Evolutionary conservation across 805 yeast genomes (phyloP).

Genomic region (Kurtzmaniella fragi): DNA sequence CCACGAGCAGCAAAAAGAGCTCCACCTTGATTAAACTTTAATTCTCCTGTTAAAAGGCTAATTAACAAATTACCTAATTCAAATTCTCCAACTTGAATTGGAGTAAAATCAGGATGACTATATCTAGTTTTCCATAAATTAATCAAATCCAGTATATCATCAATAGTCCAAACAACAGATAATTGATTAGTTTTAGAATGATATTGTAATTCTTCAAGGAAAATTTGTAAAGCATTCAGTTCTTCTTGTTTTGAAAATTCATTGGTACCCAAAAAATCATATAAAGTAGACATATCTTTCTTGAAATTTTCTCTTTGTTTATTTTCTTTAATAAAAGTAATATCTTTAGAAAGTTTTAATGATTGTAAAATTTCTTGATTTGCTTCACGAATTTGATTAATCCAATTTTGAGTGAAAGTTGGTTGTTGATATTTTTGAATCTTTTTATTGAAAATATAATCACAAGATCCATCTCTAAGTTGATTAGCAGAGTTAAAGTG

Average conservation of each 20-base stretch:
- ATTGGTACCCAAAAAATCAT: conserved; percentile 39
- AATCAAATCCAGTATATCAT: conserved; percentile 63
- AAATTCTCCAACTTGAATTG: conserved; percentile 55
- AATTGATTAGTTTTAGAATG: conserved; percentile 33
- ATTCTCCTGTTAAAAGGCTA: conserved; percentile 49
- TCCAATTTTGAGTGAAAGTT: conserved; percentile 60
- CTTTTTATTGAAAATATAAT: conserved; percentile 52
- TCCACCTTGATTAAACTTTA: conserved; percentile 55
- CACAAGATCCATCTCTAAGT: conserved; percentile 68
- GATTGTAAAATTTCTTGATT: conserved; percentile 30
- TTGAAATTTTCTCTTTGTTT: conserved; percentile 24
- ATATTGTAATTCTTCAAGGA: conserved; percentile 49
- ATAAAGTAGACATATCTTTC: conserved; percentile 31
- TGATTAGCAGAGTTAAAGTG: conserved; percentile 60
- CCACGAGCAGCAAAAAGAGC: conserved; percentile 60
- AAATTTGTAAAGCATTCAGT: conserved; percentile 46
- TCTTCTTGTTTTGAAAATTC: conserved; percentile 36
- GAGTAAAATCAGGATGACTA: conserved; percentile 49
- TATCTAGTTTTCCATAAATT: conserved; percentile 55
- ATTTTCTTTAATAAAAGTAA: conserved; percentile 27
- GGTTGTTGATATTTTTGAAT: conserved; percentile 65
- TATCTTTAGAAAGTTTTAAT: conserved; percentile 30
- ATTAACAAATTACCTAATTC: conserved; percentile 59
- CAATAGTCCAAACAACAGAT: conserved; percentile 69
- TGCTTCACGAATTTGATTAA: conserved; percentile 40